Evolutionary conservation across 306 rosid genomes (phyloP).

Genomic region (Lathyrus aphaca): DNA sequence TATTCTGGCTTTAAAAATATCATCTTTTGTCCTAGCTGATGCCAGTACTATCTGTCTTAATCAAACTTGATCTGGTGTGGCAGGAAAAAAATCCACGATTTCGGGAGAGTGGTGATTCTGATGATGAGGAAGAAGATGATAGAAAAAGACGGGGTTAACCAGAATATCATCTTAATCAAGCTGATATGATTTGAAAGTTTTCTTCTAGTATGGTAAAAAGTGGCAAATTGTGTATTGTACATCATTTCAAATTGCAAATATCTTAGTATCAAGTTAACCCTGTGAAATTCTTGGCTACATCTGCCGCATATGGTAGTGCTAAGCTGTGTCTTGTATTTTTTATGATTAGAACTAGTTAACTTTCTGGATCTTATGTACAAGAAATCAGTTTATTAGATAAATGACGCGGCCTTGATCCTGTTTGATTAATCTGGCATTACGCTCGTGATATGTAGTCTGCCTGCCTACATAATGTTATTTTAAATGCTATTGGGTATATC

Average conservation of each 20-base stretch:
- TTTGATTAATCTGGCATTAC: neutral
- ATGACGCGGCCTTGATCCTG: neutral
- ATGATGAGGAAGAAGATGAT: slow-evolving; percentile 93
- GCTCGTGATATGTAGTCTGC: too few species aligned
- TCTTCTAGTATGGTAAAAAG: slow-evolving; percentile 23
- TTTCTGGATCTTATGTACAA: neutral
- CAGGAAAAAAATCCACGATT: slow-evolving; percentile 98
- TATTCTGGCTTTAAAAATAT: slow-evolving; percentile 1
- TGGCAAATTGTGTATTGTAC: slow-evolving; percentile 37
- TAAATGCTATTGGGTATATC: too few species aligned
- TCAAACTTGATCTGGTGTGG: slow-evolving; percentile 33
- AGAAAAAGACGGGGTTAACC: slow-evolving; percentile 56
- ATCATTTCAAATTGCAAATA: slow-evolving; percentile 21
- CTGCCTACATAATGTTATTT: too few species aligned
- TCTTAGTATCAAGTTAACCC: slow-evolving; percentile 10
- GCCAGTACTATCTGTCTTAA: slow-evolving; percentile 3
- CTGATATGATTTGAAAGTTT: slow-evolving; percentile 11
- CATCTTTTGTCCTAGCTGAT: slow-evolving; percentile 3
- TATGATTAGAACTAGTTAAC: neutral
- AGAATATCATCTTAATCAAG: slow-evolving; percentile 18
- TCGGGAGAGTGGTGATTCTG: slow-evolving; percentile 97
- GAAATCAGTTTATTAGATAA: slow-evolving; percentile 13
- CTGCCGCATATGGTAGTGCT: slow-evolving; percentile 20
- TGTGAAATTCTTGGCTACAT: slow-evolving; percentile 33
- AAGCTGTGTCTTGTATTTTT: neutral